A percentile compares a stretch with the other conserved stretches of the same genome.
These are phyloP conservation scores for Solanum clarkiae DNA, from an alignment of 257 asterid genomes.

Conservation along the genomic window DNA sequence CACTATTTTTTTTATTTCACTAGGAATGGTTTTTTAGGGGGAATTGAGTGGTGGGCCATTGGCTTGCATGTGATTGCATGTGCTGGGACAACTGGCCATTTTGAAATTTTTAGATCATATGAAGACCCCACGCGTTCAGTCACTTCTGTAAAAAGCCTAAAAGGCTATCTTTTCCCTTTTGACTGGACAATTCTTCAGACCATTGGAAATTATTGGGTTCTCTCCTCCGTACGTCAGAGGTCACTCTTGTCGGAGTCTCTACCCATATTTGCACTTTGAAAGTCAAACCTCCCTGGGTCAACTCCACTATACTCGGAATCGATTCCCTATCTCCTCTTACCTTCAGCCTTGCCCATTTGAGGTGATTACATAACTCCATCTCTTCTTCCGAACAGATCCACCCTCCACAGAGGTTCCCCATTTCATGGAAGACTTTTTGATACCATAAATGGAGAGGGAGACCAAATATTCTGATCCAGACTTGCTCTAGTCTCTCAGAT, in stretches of 20 bases:
- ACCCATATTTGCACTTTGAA: not conserved
- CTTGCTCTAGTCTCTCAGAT: not conserved
- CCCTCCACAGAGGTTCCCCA: not conserved
- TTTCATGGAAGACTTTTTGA: not conserved
- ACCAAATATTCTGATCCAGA: not conserved
- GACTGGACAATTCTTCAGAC: not conserved
- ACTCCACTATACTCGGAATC: not conserved
- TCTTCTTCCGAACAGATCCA: not conserved
- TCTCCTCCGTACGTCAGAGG: not conserved
- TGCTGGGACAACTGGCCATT: not conserved
- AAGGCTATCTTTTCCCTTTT: not conserved
- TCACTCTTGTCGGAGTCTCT: not conserved
- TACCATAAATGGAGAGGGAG: not conserved
- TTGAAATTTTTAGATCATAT: not conserved
- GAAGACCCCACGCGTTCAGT: not conserved
- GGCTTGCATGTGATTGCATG: not conserved
- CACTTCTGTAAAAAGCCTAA: not conserved
- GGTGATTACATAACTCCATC: not conserved
- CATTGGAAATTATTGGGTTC: not conserved
- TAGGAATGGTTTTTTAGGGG: no score
- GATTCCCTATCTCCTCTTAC: not conserved
- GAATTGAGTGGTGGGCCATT: no score
- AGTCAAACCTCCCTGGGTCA: not conserved
- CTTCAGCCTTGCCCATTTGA: not conserved
- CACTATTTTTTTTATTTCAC: no score